These are phyloP conservation scores for Nepenthes alata DNA, from an alignment of 179 eudicot genomes.

Conservation along the genomic window DNA sequence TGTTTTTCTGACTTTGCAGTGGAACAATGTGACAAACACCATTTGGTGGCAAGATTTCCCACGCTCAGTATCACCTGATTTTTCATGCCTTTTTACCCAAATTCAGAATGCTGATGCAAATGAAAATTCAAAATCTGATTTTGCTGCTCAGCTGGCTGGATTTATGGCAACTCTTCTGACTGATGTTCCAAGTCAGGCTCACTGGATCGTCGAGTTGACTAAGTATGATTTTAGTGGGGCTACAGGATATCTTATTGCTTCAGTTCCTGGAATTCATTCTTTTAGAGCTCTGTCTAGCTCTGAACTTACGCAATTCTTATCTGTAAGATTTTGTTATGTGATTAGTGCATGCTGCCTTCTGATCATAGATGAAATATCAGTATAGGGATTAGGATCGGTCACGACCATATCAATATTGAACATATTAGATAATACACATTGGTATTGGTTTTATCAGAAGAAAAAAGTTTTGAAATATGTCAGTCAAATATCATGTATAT, in stretches of 20 bases:
- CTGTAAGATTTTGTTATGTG: conserved; percentile 28
- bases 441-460: too few species aligned
- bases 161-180: conserved; percentile 61
- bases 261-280: conserved; percentile 81
- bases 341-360: not conserved
- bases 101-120: conserved; percentile 18
- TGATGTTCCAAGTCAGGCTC: conserved; percentile 70
- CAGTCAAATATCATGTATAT: too few species aligned
- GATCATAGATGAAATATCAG: too few species aligned
- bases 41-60: conserved; percentile 99
- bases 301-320: conserved; percentile 18
- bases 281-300: conserved; percentile 23
- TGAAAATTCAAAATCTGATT: conserved; percentile 42
- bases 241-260: conserved; percentile 65
- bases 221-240: conserved; percentile 71
- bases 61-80: conserved; percentile 35
- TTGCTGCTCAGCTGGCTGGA: conserved; percentile 93
- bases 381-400: too few species aligned
- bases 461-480: too few species aligned
- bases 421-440: too few species aligned
- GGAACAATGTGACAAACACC: conserved; percentile 73
- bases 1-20: conserved; percentile 34
- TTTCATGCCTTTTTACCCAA: conserved; percentile 44
- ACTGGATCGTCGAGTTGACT: conserved; percentile 69
- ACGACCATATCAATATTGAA: too few species aligned